Base-by-base conservation (phyloP, 148 eudicot species). In the Arctostaphylos glauca region DNA sequence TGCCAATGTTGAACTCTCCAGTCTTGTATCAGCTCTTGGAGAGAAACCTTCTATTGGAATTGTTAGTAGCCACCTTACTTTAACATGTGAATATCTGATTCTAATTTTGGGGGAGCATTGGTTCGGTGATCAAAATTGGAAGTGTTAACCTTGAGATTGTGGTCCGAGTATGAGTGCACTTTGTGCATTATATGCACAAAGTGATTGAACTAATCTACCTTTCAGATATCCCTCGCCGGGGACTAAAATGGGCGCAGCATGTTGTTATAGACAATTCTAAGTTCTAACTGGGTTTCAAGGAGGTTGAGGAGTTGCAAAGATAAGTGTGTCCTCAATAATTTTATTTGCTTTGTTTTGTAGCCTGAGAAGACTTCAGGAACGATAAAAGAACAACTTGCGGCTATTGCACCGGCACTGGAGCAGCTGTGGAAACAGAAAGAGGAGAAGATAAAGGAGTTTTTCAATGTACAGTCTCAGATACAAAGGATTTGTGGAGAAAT, bases 321-420 rank as follows among this genome's bases (percentile, higher is more conserved):
- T 23, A 6, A n/a, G 52, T 55, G 74, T 19, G 60, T 66, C 25
- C 19, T 84, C 46, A 64, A 44, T 12, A 10, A 4, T 55, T 83
- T 38, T 80, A 64, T 54, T 44, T 85, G 83, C 54, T 87, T 55
- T 86, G 59, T 19, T 86, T 60, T 86, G 82, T 87, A 97, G 99
- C 96, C 97, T 82, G 99, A 94, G 78, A 94, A 92, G 87, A 90
- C 92, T 82, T 88, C 94, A 6, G 99, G 99, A 72, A 94, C 99
- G 0, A 97, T 97, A 75, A 97, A 94, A 88, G 94, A 93, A 83
- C 98, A 97, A 82, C 95, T 97, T 84, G 94, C 91, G 41, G 96
- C 97, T 52, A 88, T 97, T 84, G 97, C 97, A 72, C 99, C 99
- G 10, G 88, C 89, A 43, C 81, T 97, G 89, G 97, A 97, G 86